Evolutionary conservation across 257 asterid species (phyloP).

Genomic region (Forsythia suspensa): DNA sequence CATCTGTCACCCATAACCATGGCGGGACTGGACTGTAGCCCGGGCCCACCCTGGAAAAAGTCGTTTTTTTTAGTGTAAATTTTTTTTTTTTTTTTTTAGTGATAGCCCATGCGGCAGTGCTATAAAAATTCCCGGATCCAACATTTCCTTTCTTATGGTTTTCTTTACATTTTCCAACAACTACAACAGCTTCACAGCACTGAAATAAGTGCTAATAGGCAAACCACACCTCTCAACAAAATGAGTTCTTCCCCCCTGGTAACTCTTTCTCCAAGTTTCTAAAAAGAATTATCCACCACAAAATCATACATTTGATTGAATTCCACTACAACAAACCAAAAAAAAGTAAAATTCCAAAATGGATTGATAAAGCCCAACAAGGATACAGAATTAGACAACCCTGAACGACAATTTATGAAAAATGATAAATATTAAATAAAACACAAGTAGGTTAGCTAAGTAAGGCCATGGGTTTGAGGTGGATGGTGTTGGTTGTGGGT

Average conservation of each 20-base stretch:
- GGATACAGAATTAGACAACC: neutral
- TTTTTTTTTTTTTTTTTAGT: no score
- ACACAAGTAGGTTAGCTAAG: no score
- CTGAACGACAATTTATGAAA: neutral
- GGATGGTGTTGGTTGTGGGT: no score
- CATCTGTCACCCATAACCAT: no score
- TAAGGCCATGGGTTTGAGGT: no score
- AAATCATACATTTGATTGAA: conserved; percentile 5
- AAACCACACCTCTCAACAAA: conserved; percentile 72
- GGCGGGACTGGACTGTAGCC: no score
- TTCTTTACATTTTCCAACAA: conserved; percentile 68
- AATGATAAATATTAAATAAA: neutral
- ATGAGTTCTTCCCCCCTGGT: conserved; percentile 87
- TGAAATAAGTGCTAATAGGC: conserved; percentile 92
- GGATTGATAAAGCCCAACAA: neutral
- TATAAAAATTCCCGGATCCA: no score
- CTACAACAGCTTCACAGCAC: conserved; percentile 86
- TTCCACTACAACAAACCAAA: neutral
- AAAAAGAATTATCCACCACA: conserved; percentile 13
- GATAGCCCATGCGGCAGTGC: no score
- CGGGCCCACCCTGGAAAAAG: no score
- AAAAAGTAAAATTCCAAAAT: neutral
- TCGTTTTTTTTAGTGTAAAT: no score
- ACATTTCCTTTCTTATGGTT: conserved; percentile 74
- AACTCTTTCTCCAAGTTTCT: conserved; percentile 84